Evolutionary conservation across 768 basidiomycete species (phyloP), one percentile per base, ranked within the genome.

Genomic region (Panus rudis): DNA sequence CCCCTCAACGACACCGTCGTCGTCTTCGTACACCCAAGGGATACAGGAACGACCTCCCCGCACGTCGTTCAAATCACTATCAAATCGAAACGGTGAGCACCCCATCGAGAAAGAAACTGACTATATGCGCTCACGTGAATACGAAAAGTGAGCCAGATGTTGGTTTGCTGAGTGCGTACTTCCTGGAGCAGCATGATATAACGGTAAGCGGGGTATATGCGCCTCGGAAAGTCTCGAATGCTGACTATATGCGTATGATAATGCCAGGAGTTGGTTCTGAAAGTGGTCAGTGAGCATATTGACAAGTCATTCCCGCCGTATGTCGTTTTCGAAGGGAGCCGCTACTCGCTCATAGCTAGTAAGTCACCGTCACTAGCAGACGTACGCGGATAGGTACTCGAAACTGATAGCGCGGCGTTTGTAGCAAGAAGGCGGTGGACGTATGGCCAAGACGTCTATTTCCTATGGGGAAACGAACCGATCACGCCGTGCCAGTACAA

Each of bases 61-160:
- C 44, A 27, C 8, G 52, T 49, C 12, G 54, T 50, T 4, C 58
- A 60, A 43, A 46, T 54, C 11, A 56, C 49, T 24, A 45, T 56
- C 39, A 56, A 51, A 26, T 32, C 48, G 23, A 46, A 44, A 22
- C 39, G 21, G 46, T 50, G 2, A 40, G 24, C 24, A 25, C 37
- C 40, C 5, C 1, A 30, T 2, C 1, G n/a, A 0, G 12, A n/a
- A 10, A 7, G 37, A 12, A 27, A 6, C 23, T 16, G 16, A 6
- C 8, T 37, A 17, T 14, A 7, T 42, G 13, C 13, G 20, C 33
- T 13, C 1, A 11, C 6, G n/a, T 23, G 13, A 34, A 31, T 31
- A 31, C 30, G 16, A 37, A 37, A n/a, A 37, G 34, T 17, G 16
- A 37, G 19, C 6, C 34, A 25, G 34, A 44, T 26, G 43, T 38